Percentiles rank a stretch among this genome's conserved stretches.
These are phyloP conservation scores for Leavenworthia alabamica DNA, from an alignment of 345 rosid species.

Conservation along the genomic window DNA sequence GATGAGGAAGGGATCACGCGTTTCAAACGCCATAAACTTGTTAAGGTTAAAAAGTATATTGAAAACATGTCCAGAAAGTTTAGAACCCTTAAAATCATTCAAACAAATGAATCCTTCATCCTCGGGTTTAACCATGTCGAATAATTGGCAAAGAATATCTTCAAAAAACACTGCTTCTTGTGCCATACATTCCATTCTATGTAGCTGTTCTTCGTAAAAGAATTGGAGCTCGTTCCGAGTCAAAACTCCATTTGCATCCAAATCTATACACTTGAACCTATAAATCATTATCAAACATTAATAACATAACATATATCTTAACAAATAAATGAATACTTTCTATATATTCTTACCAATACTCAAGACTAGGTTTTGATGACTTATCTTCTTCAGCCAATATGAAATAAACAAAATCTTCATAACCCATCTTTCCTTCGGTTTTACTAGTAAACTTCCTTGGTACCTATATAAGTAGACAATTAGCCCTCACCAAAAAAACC, in stretches of 20 bases:
- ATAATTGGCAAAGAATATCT: slow-evolving; percentile 90
- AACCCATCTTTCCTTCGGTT: slow-evolving; percentile 87
- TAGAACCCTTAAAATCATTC: slow-evolving; percentile 69
- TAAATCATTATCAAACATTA: not conserved
- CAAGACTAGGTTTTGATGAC: slow-evolving; percentile 92
- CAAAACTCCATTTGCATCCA: slow-evolving; percentile 86
- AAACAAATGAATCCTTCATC: slow-evolving; percentile 60
- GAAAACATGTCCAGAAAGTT: slow-evolving; percentile 84
- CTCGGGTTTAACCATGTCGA: slow-evolving; percentile 93
- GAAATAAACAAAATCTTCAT: slow-evolving; percentile 94
- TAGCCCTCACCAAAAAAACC: too few relatives aligned
- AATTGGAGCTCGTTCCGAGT: slow-evolving; percentile 83
- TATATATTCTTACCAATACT: slow-evolving; percentile 58
- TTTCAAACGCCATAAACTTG: slow-evolving; percentile 95
- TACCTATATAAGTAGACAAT: slow-evolving; percentile 44
- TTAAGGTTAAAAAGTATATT: slow-evolving; percentile 93
- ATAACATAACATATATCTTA: not conserved
- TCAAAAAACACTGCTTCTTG: slow-evolving; percentile 95
- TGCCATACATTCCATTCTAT: slow-evolving; percentile 99
- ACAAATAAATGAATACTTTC: not conserved
- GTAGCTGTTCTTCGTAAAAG: slow-evolving; percentile 93
- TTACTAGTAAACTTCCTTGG: slow-evolving; percentile 81
- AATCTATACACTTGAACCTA: slow-evolving; percentile 96
- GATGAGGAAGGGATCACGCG: slow-evolving; percentile 94
- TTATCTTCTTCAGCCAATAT: slow-evolving; percentile 95